phyloP scores from a whole-genome alignment of 2,329 filamentous ascomycete genomes.

The Epichloe typhina region DNA sequence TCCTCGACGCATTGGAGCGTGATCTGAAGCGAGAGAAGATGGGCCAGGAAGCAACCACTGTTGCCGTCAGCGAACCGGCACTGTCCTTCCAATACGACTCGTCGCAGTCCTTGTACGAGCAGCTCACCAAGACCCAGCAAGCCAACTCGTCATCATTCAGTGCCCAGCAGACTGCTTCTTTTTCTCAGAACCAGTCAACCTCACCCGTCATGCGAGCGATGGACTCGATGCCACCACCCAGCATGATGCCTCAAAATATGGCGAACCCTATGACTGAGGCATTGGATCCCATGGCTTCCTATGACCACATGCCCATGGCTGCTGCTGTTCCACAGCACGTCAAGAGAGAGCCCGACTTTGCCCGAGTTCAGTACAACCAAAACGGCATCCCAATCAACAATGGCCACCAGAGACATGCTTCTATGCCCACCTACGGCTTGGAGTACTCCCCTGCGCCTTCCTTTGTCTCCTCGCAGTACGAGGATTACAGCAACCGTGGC shows the following conservation, averaged over 20 bases:
- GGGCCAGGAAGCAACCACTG: slow-evolving; percentile 93
- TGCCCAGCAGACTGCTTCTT: slow-evolving; percentile 54
- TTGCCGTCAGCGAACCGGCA: slow-evolving; percentile 92
- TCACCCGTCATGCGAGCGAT: slow-evolving; percentile 84
- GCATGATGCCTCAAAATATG: slow-evolving; percentile 51
- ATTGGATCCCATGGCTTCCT: slow-evolving; percentile 62
- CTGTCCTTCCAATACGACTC: slow-evolving; percentile 99
- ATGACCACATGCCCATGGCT: slow-evolving; percentile 57
- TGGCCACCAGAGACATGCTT: slow-evolving; percentile 82
- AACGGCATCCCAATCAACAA: slow-evolving; percentile 77
- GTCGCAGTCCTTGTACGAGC: slow-evolving; percentile 96
- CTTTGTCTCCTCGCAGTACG: slow-evolving; percentile 96
- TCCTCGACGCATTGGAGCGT: slow-evolving; percentile 91
- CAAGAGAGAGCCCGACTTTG: slow-evolving; percentile 81
- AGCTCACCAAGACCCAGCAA: slow-evolving; percentile 98
- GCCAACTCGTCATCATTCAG: slow-evolving; percentile 95
- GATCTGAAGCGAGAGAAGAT: slow-evolving; percentile 99
- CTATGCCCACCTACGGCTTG: slow-evolving; percentile 90
- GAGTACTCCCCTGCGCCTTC: slow-evolving; percentile 97
- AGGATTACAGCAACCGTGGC: slow-evolving; percentile 93
- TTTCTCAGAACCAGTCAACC: slow-evolving; percentile 63
- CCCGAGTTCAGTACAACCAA: slow-evolving; percentile 76
- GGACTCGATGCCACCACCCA: slow-evolving; percentile 86
- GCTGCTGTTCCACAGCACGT: slow-evolving; percentile 59
- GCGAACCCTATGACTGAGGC: slow-evolving; percentile 45